These are phyloP conservation scores for Acacia crassicarpa DNA, from an alignment of 306 rosid species.

Conservation along the genomic window DNA sequence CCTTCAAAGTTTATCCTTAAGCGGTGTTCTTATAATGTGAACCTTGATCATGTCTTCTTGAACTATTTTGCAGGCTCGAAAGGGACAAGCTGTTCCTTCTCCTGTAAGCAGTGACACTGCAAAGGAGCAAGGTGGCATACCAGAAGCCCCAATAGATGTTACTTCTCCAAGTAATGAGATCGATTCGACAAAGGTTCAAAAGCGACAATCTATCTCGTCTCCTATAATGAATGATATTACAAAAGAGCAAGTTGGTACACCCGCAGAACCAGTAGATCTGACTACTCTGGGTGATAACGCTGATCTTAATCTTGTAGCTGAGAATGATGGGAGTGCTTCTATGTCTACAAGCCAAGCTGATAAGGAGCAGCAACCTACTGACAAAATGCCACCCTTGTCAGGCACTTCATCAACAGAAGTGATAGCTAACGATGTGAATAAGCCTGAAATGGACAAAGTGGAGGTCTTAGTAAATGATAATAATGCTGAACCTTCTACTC, in stretches of 20 bases:
- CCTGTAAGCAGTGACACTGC: conserved; percentile 35
- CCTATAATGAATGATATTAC: conserved; percentile 35
- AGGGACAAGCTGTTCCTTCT: conserved; percentile 43
- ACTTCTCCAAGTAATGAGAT: conserved; percentile 47
- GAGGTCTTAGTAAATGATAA: conserved; percentile 41
- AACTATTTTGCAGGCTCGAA: conserved; percentile 52
- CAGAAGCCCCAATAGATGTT: conserved; percentile 38
- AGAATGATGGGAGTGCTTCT: conserved; percentile 46
- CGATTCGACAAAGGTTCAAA: conserved; percentile 24
- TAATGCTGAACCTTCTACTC: conserved; percentile 42
- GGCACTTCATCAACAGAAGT: conserved; percentile 39
- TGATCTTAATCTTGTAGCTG: conserved; percentile 31
- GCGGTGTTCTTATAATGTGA: conserved; percentile 11
- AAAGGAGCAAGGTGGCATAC: conserved; percentile 42
- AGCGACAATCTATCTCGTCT: conserved; percentile 41
- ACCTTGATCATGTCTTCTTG: conserved; percentile 22
- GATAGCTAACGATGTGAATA: conserved; percentile 43
- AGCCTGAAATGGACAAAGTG: conserved; percentile 38
- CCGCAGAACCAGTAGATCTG: conserved; percentile 37
- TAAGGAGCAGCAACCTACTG: conserved; percentile 39
- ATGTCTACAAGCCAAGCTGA: conserved; percentile 39
- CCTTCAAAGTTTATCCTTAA: conserved; percentile 2
- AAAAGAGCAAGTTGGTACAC: conserved; percentile 44
- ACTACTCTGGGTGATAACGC: conserved; percentile 44
- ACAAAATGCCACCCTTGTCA: conserved; percentile 36